Base-by-base conservation (phyloP, 2,329 filamentous ascomycete species). In the Thelonectria discophora region DNA sequence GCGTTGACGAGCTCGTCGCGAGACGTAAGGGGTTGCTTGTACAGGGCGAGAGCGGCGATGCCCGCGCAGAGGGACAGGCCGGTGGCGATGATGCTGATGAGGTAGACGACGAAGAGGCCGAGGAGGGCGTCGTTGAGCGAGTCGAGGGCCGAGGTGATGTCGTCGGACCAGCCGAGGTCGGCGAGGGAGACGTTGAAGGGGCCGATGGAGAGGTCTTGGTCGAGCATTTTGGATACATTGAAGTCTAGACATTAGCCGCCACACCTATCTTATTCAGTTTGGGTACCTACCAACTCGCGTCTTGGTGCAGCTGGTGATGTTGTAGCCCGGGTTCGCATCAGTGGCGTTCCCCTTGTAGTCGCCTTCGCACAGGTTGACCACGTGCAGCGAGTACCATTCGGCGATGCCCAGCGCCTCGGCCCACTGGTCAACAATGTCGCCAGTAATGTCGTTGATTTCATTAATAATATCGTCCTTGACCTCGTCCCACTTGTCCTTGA, bases 351-450 rank as follows among this genome's bases (percentile, higher is more conserved):
- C 80, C 42, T 75, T 74, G 64, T 78, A 84, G 65, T 76, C 65
- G 48, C 82, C 82, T 67, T 82, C 74, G 70, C 82, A 84, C 4
- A 75, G 71, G 40, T 77, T 76, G 79, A 82, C 80, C 66, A 84
- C 65, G 64, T 84, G 82, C 30, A 84, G 62, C 15, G 81, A 83
- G 66, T 84, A 84, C 82, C 82, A 84, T 62, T 84, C 75, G 1
- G 78, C 77, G 57, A 84, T 78, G 21, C 82, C 81, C 27, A 84
- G 72, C n/a, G 76, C 74, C 12, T 77, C 73, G 50, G 77, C 74
- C 47, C 82, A 52, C 54, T 79, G 66, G 58, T 79, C 80, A 39
- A 77, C 78, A 40, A 79, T 63, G 8, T 79, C 74, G 57, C 78
- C 76, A 5, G 74, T 73, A 34, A 82, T 68, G 32, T 80, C 73